Conservation (phyloP, 805 yeast species). For the Jamesozyma gamospora region DNA sequence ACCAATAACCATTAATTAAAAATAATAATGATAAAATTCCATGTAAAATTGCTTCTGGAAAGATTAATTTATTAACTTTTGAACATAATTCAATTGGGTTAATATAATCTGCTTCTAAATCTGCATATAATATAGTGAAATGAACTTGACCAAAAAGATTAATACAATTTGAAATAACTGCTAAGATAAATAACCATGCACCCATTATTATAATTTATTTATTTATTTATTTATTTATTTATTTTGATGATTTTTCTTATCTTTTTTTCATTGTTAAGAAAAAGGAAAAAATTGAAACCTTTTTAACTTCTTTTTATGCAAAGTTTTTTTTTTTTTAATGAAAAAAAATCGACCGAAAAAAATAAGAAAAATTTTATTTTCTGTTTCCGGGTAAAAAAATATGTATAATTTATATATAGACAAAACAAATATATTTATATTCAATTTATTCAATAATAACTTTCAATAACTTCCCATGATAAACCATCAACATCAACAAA, state of each 20-base stretch:
- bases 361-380: no score
- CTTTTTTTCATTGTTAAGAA: no score
- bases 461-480: slow-evolving; percentile 28
- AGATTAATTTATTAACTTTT: slow-evolving; percentile 76
- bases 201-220: slow-evolving; percentile 2
- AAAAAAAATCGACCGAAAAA: no score
- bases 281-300: no score
- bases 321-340: no score
- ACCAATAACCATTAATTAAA: slow-evolving; percentile 86
- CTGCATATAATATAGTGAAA: slow-evolving; percentile 91
- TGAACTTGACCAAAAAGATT: slow-evolving; percentile 87
- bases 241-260: not conserved
- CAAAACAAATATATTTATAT: no score
- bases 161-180: slow-evolving; percentile 77
- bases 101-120: slow-evolving; percentile 90
- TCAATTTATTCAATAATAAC: slow-evolving; percentile 6
- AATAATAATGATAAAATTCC: slow-evolving; percentile 59
- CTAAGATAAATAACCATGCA: slow-evolving; percentile 44
- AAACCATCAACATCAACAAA: slow-evolving; percentile 16
- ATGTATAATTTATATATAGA: no score
- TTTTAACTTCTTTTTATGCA: no score
- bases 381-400: no score
- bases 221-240: not conserved
- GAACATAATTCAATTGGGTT: slow-evolving; percentile 95
- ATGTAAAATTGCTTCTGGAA: slow-evolving; percentile 85